These are phyloP conservation scores for Saccharomycopsis fermentans DNA, from an alignment of 805 yeast species.

Conservation along the genomic window DNA sequence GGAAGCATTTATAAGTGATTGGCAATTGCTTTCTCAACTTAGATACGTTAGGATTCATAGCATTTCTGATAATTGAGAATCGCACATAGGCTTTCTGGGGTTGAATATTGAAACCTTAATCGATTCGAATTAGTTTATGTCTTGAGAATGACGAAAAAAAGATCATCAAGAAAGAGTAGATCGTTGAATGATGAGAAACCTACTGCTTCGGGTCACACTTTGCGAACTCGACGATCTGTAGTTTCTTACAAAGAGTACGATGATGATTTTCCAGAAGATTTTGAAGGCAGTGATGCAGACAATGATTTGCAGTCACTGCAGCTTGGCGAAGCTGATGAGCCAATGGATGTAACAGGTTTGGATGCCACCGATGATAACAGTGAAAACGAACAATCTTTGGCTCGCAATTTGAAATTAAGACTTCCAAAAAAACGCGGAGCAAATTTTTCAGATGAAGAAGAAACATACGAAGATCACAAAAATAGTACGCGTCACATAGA, in stretches of 20 bases:
- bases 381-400: conserved; percentile 18
- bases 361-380: conserved; percentile 11
- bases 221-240: conserved; percentile 5
- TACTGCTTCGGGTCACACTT: conserved; percentile 5
- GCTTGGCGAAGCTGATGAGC: conserved; percentile 1
- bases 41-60: too few species aligned
- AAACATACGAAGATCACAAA: conserved; percentile 4
- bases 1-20: neutral
- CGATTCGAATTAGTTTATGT: neutral
- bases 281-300: conserved; percentile 5
- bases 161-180: neutral
- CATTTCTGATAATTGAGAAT: too few species aligned
- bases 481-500: too few species aligned
- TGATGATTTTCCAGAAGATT: conserved; percentile 13
- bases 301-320: neutral
- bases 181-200: neutral
- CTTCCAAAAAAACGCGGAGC: neutral
- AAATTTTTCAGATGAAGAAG: conserved; percentile 6
- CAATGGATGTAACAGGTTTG: neutral
- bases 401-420: conserved; percentile 19
- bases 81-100: too few species aligned
- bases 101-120: too few species aligned
- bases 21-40: neutral
- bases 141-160: conserved; percentile 5
- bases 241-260: conserved; percentile 14